These are phyloP conservation scores for Colletotrichum costaricense DNA, from an alignment of 2,329 filamentous ascomycete species.

Conservation along the genomic window DNA sequence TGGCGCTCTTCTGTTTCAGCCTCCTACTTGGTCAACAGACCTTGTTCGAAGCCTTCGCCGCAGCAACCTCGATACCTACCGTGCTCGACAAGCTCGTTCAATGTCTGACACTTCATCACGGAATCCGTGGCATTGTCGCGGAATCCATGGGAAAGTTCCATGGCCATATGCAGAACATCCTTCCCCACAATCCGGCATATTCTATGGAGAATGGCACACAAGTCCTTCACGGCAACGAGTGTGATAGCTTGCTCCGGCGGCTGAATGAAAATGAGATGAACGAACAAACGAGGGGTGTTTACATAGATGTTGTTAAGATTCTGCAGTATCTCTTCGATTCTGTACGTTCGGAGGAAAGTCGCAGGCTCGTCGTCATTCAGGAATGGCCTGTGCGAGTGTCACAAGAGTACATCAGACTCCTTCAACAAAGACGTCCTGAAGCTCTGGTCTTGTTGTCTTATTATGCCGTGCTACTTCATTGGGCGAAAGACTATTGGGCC, in stretches of 20 bases:
- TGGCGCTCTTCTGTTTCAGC: slow-evolving; percentile 58
- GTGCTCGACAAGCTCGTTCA: slow-evolving; percentile 50
- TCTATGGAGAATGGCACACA: not conserved
- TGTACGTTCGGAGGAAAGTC: not conserved
- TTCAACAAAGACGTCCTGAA: slow-evolving; percentile 1
- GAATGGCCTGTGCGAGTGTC: slow-evolving; percentile 49
- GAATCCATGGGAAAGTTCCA: not conserved
- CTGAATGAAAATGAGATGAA: slow-evolving; percentile 26
- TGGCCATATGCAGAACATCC: not conserved
- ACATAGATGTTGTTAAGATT: not conserved
- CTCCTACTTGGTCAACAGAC: slow-evolving; percentile 57
- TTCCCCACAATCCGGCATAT: not conserved
- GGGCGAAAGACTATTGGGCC: slow-evolving; percentile 46
- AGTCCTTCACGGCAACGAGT: slow-evolving; percentile 37
- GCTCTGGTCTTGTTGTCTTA: slow-evolving; percentile 53
- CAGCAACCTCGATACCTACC: not conserved
- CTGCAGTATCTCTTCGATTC: not conserved
- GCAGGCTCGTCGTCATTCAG: slow-evolving; percentile 39
- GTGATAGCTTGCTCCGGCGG: slow-evolving; percentile 40
- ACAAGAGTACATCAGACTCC: slow-evolving; percentile 43
- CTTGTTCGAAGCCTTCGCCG: slow-evolving; percentile 53
- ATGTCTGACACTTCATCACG: slow-evolving; percentile 54
- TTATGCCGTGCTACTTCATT: slow-evolving; percentile 52
- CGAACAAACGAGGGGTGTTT: not conserved
- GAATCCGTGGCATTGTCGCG: slow-evolving; percentile 50